Evolutionary conservation across 352 stramenopile genomes (phyloP).

Genomic region (Phytophthora kernoviae): DNA sequence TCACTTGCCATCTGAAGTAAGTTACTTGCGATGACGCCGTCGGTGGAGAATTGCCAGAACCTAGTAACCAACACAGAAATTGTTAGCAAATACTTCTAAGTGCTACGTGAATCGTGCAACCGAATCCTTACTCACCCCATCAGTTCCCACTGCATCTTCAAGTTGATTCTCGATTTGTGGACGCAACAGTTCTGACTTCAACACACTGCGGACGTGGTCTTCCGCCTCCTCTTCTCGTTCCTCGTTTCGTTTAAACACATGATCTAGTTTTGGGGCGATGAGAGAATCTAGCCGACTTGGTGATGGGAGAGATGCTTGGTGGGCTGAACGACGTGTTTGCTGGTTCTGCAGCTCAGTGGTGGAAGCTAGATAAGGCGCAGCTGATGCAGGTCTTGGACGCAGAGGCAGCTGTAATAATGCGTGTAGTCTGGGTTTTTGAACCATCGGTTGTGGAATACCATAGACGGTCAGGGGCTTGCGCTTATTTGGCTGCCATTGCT

Average conservation of each 20-base stretch:
- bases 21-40: conserved; percentile 40
- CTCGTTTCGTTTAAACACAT: conserved; percentile 9
- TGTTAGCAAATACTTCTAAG: conserved; percentile 2
- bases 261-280: conserved; percentile 4
- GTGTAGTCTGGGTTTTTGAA: conserved; percentile 37
- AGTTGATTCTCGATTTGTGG: conserved; percentile 49
- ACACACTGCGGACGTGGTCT: conserved; percentile 60
- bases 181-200: conserved; percentile 58
- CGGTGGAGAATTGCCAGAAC: conserved; percentile 69
- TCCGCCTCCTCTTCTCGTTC: conserved; percentile 25
- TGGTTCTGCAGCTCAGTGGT: not conserved
- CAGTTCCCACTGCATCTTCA: conserved; percentile 53
- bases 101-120: conserved; percentile 1
- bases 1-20: conserved; percentile 21
- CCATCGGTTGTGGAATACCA: conserved; percentile 49
- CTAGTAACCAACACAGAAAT: conserved; percentile 19
- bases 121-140: conserved; percentile 47
- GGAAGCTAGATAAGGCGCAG: conserved; percentile 21
- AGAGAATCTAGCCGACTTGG: conserved; percentile 27
- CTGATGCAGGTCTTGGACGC: conserved; percentile 27
- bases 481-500: conserved; percentile 8
- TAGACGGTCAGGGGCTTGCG: conserved; percentile 56
- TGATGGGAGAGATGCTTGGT: conserved; percentile 19
- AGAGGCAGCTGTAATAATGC: conserved; percentile 20
- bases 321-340: conserved; percentile 3